These are phyloP conservation scores for Apocynum venetum DNA, from an alignment of 257 asterid genomes.

Conservation along the genomic window DNA sequence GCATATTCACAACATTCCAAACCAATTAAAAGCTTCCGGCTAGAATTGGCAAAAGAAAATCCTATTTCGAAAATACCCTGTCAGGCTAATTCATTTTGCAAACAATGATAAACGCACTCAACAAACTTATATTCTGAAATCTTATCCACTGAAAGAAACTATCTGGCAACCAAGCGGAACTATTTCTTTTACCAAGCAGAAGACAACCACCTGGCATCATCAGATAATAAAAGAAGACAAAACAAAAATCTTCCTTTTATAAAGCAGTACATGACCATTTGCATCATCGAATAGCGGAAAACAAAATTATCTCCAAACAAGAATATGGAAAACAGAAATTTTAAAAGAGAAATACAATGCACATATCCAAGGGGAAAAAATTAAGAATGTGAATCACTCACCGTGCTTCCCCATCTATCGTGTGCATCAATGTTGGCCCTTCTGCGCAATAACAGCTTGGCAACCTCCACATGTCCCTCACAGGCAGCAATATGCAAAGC, in stretches of 20 bases:
- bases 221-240: background rate
- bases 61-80: background rate
- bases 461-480: conserved; percentile 89
- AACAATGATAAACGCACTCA: background rate
- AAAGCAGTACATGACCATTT: too few species aligned
- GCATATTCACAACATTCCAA: background rate
- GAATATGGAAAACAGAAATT: background rate
- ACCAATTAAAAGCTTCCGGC: background rate
- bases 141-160: background rate
- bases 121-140: background rate
- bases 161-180: background rate
- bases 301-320: background rate
- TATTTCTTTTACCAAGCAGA: background rate
- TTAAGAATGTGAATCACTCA: conserved; percentile 4
- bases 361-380: background rate
- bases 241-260: too few species aligned
- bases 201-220: background rate
- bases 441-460: conserved; percentile 62
- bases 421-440: conserved; percentile 86
- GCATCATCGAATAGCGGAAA: too few species aligned
- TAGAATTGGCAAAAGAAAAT: background rate
- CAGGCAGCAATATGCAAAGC: conserved; percentile 91
- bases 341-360: too few species aligned
- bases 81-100: background rate
- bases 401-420: conserved; percentile 99